These are phyloP conservation scores for Carex parvula DNA, from an alignment of 176 grass and related monocot species.

Conservation along the genomic window DNA sequence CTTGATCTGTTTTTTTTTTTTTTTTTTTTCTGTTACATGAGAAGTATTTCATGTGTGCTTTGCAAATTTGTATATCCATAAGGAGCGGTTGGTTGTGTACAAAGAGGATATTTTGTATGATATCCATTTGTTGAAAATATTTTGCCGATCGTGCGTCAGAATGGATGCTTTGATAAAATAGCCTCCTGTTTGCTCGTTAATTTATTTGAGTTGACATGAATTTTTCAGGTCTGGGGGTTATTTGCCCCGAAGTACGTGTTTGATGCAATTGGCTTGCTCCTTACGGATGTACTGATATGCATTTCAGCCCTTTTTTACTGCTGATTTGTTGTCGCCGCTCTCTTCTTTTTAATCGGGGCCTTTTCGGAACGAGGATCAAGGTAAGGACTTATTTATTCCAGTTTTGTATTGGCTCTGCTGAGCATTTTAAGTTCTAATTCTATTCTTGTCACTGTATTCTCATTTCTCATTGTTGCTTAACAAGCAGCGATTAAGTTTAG, in stretches of 20 bases:
- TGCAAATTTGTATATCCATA: not conserved
- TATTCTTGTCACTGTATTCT: not conserved
- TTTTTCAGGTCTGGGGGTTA: slow-evolving; percentile 96
- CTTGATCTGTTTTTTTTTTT: not conserved
- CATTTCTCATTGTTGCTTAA: not conserved
- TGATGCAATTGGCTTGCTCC: slow-evolving; percentile 70
- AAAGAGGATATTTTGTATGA: too few relatives aligned
- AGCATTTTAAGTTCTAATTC: not conserved
- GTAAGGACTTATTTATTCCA: not conserved
- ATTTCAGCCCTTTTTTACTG: slow-evolving; percentile 14
- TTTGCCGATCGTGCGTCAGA: not conserved
- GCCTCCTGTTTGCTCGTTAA: not conserved
- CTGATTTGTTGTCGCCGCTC: slow-evolving; percentile 15
- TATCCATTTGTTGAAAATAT: not conserved
- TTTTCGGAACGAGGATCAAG: not conserved
- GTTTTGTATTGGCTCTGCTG: not conserved
- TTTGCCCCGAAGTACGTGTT: slow-evolving; percentile 99
- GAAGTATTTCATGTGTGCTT: not conserved
- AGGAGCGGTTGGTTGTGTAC: not conserved
- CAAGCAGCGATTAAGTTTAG: not conserved
- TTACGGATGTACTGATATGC: slow-evolving; percentile 69
- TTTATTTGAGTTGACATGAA: slow-evolving; percentile 18
- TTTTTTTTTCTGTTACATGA: not conserved
- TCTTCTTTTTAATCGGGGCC: not conserved
- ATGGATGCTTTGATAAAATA: not conserved